These are phyloP conservation scores for Bipolaris gigantea DNA, from an alignment of 2,329 filamentous ascomycete species.

Conservation along the genomic window DNA sequence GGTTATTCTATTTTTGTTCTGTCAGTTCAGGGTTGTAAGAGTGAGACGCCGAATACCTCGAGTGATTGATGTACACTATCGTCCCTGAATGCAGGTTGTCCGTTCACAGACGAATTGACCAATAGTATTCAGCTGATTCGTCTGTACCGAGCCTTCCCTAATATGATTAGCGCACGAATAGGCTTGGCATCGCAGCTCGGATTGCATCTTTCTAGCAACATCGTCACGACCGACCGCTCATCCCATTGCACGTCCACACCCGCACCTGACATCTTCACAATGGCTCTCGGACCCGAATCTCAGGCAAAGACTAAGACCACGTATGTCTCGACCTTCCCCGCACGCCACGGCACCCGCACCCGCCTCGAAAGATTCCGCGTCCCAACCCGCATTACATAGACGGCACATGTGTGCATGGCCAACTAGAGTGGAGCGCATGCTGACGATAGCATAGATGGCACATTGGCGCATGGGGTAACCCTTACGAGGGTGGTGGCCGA, in stretches of 20 bases:
- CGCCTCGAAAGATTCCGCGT: constrained; percentile 7
- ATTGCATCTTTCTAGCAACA: constrained; percentile 18
- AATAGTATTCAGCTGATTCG: not conserved
- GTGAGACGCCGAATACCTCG: no score
- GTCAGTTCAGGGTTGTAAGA: no score
- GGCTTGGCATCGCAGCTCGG: constrained; percentile 18
- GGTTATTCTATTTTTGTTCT: not conserved
- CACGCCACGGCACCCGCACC: constrained; percentile 1
- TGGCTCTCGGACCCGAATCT: constrained; percentile 37
- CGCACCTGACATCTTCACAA: constrained; percentile 26
- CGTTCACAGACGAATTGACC: not conserved
- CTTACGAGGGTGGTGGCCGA: constrained; percentile 43
- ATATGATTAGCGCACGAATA: not conserved
- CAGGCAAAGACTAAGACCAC: constrained; percentile 32
- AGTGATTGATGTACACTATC: no score
- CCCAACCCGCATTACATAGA: constrained; percentile 5
- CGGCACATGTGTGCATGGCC: constrained; percentile 9
- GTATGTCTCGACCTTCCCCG: constrained; percentile 25
- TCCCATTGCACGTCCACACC: constrained; percentile 20
- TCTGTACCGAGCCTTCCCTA: not conserved
- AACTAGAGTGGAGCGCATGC: constrained; percentile 10
- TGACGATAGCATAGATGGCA: constrained; percentile 36
- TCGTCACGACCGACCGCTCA: constrained; percentile 21
- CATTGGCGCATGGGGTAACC: constrained; percentile 45
- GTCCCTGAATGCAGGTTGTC: no score